Percentiles rank a stretch among this genome's conserved stretches.
These are phyloP conservation scores for Pterulicium gracile DNA, from an alignment of 1,284 basidiomycete genomes.

Conservation along the genomic window DNA sequence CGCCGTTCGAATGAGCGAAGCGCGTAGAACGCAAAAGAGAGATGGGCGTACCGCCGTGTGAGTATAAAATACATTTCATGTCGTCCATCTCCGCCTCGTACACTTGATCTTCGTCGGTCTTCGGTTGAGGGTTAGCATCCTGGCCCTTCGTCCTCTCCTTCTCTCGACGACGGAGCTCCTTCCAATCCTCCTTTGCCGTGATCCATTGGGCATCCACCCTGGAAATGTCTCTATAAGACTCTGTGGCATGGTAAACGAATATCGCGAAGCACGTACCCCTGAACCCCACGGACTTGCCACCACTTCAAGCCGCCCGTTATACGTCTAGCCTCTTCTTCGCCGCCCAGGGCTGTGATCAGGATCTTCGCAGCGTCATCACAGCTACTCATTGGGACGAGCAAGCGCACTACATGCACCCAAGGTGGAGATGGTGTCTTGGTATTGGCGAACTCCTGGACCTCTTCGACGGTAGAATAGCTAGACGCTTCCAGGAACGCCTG, in stretches of 20 bases:
- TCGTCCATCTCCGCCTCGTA: conserved; percentile 73
- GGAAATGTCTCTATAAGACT: conserved; percentile 7
- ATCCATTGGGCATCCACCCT: conserved; percentile 91
- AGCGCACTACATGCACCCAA: conserved; percentile 73
- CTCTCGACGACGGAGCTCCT: conserved; percentile 42
- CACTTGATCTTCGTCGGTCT: conserved; percentile 13
- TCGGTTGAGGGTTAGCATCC: conserved; percentile 10
- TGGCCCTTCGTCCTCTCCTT: conserved; percentile 32
- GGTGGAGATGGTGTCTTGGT: conserved; percentile 82
- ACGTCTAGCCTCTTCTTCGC: conserved; percentile 62
- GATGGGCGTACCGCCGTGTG: conserved; percentile 57
- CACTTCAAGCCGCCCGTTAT: conserved; percentile 88
- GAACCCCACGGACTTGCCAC: conserved; percentile 88
- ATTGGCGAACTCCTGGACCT: conserved; percentile 79
- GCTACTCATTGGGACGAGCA: conserved; percentile 63
- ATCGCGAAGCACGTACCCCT: conserved; percentile 46
- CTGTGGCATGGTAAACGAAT: conserved; percentile 1
- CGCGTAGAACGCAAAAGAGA: not conserved
- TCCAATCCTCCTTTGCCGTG: conserved; percentile 63
- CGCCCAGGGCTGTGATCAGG: conserved; percentile 78
- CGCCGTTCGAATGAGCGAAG: conserved; percentile 5
- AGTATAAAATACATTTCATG: conserved; percentile 78
- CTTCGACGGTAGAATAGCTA: conserved; percentile 63
- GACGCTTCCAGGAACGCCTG: conserved; percentile 54
- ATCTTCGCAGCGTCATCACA: conserved; percentile 73